phyloP scores from a whole-genome alignment of 495 filamentous ascomycete genomes.

The Aspergillus ellipticus region DNA sequence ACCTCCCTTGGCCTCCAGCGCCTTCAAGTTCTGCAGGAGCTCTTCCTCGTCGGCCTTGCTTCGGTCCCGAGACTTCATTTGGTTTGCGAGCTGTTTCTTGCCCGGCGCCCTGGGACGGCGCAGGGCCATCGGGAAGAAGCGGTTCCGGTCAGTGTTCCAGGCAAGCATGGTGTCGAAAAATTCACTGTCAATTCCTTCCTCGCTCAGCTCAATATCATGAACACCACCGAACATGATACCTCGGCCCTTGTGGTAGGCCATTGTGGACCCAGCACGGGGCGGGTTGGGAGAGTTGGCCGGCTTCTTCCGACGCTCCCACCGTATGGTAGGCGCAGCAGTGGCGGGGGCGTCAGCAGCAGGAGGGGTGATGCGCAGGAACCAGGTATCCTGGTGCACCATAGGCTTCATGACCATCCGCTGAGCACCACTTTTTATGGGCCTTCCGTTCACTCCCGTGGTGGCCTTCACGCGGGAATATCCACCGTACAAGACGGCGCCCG shows the following conservation, averaged over 20 bases:
- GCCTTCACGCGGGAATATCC: slow-evolving; percentile 90
- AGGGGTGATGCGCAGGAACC: slow-evolving; percentile 79
- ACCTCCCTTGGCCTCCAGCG: slow-evolving; percentile 66
- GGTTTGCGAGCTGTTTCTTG: slow-evolving; percentile 57
- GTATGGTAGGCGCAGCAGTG: slow-evolving; percentile 60
- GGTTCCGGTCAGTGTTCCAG: slow-evolving; percentile 91
- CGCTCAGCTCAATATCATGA: slow-evolving; percentile 86
- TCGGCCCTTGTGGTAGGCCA: slow-evolving; percentile 87
- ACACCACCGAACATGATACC: slow-evolving; percentile 94
- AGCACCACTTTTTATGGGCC: slow-evolving; percentile 59
- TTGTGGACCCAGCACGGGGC: slow-evolving; percentile 78
- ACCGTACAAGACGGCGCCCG: slow-evolving; percentile 83
- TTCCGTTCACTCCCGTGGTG: slow-evolving; percentile 41
- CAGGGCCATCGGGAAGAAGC: slow-evolving; percentile 82
- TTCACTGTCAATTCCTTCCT: slow-evolving; percentile 93
- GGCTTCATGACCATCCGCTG: slow-evolving; percentile 73
- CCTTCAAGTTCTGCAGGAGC: slow-evolving; percentile 75
- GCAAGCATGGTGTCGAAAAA: slow-evolving; percentile 89
- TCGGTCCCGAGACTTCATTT: slow-evolving; percentile 59
- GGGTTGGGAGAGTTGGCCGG: slow-evolving; percentile 86
- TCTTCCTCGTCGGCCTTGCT: slow-evolving; percentile 87
- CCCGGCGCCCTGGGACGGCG: slow-evolving; percentile 59
- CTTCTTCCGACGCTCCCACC: slow-evolving; percentile 91
- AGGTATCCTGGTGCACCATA: slow-evolving; percentile 88
- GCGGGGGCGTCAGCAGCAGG: slow-evolving; percentile 59